These are phyloP conservation scores for Amanita subjunquillea DNA, from an alignment of 768 basidiomycete species.

Conservation along the genomic window DNA sequence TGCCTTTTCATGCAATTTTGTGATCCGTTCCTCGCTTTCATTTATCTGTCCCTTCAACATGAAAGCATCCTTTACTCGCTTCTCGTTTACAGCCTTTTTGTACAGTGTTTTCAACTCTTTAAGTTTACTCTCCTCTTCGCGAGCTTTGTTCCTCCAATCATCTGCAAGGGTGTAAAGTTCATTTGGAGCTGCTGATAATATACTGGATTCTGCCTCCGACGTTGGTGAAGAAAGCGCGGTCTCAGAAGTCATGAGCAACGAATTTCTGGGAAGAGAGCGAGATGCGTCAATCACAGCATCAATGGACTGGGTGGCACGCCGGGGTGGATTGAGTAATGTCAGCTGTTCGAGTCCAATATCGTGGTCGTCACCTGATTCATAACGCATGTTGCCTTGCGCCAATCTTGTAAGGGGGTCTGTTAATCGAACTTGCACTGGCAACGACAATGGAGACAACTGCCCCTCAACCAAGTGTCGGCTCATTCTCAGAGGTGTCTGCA, in stretches of 20 bases:
- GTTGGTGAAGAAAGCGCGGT: conserved; percentile 2
- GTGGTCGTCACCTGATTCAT: not conserved
- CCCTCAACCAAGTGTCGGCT: not conserved
- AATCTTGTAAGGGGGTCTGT: not conserved
- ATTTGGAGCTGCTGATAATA: conserved; percentile 22
- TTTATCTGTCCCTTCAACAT: conserved; percentile 26
- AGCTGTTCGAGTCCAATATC: not conserved
- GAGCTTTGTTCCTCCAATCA: conserved; percentile 27
- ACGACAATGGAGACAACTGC: conserved; percentile 8
- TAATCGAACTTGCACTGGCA: conserved; percentile 3
- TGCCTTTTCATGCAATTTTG: conserved; percentile 33
- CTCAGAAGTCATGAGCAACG: conserved; percentile 1
- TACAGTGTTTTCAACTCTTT: conserved; percentile 17
- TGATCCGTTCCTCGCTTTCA: conserved; percentile 21
- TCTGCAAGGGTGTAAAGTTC: conserved; percentile 25
- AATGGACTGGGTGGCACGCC: not conserved
- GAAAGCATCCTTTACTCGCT: conserved; percentile 27
- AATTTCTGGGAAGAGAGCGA: not conserved
- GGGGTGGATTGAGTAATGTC: not conserved
- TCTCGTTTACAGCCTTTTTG: conserved; percentile 18
- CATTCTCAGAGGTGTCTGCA: conserved; percentile 4
- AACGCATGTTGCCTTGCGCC: not conserved
- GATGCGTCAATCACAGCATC: not conserved
- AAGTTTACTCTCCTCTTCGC: conserved; percentile 23
- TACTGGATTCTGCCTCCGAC: conserved; percentile 11